Evolutionary conservation across 768 basidiomycete species (phyloP).

Genomic region (Tricholoma matsutake): DNA sequence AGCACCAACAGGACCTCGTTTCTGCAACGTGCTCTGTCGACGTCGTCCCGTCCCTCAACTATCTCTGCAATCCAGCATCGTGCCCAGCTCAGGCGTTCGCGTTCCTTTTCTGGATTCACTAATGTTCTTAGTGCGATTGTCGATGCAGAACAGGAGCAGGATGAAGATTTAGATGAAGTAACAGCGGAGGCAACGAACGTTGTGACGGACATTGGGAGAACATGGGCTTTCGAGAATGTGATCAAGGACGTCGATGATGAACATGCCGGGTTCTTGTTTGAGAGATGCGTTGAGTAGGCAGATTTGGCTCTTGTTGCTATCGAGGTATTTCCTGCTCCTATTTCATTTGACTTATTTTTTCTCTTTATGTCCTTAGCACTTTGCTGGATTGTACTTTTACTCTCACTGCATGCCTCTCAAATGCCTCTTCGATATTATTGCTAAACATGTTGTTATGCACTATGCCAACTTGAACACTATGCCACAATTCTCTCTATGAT

Average conservation of each 20-base stretch:
- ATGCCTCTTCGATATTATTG: too few relatives aligned
- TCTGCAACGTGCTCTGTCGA: conserved; percentile 1
- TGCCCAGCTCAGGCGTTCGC: conserved; percentile 11
- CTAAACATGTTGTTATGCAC: too few relatives aligned
- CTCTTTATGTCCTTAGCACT: background rate
- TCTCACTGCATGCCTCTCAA: background rate
- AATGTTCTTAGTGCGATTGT: conserved; percentile 8
- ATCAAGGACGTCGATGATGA: background rate
- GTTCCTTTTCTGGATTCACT: conserved; percentile 17
- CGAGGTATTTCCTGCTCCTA: background rate
- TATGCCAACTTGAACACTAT: too few relatives aligned
- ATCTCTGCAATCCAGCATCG: background rate
- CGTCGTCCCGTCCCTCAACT: background rate
- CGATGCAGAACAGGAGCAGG: conserved; percentile 4
- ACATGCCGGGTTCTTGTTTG: conserved; percentile 2
- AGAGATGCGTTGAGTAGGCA: conserved; percentile 6
- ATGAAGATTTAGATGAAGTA: conserved; percentile 12
- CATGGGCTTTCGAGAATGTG: conserved; percentile 10
- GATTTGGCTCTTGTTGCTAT: background rate
- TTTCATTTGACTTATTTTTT: background rate
- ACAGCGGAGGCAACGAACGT: conserved; percentile 14
- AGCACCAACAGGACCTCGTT: background rate
- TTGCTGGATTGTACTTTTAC: background rate
- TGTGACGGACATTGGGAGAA: conserved; percentile 6
- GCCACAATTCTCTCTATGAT: too few relatives aligned